Base-by-base conservation (phyloP, 139 green algal genomes). In the Micromonas commoda region DNA sequence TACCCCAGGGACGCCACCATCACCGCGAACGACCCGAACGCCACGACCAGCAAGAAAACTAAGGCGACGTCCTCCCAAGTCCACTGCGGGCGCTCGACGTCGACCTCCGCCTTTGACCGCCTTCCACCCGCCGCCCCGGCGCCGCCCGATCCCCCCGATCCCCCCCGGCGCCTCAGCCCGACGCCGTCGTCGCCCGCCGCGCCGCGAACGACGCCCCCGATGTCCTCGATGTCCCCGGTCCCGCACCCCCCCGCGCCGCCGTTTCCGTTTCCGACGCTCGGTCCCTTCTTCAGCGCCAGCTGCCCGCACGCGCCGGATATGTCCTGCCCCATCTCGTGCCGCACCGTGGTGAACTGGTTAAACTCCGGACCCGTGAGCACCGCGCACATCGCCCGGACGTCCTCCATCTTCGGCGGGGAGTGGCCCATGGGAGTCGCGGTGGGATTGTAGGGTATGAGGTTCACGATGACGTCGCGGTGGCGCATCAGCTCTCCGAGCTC, bases 401-500 rank as follows among this genome's bases (percentile, higher is more conserved):
- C 71, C 71, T 77, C 52, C 51, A 21, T 45, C 26, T 37, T 51
- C 31, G 71, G 71, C 53, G 51, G 29, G 21, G 34, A 51, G 72
- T 72, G 88, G 73, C 34, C 60, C 32, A 38, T 34, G n/a, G 28
- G 69, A 32, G 52, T 77, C 28, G 53, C 72, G 29, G 77, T 81
- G 33, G 93, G 90, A 80, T 97, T 97, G 88, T 91, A 96, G 0
- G 93, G 93, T 52, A 97, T 97, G 21, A 97, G 80, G 75, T 97
- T 97, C 31, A 94, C 80, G 37, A 89, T 74, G 24, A 73, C 75
- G 32, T 80, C 37, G 21, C 69, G 69, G 3, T 32, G 31, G 3
- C 65, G 28, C 20, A 89, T 77, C 57, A 89, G 38, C 54, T 69
- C 75, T 2, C 81, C 86, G 1, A 90, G 81, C 75, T 93, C 64